These are phyloP conservation scores for Brassica nigra DNA, from an alignment of 345 rosid species.

Conservation along the genomic window DNA sequence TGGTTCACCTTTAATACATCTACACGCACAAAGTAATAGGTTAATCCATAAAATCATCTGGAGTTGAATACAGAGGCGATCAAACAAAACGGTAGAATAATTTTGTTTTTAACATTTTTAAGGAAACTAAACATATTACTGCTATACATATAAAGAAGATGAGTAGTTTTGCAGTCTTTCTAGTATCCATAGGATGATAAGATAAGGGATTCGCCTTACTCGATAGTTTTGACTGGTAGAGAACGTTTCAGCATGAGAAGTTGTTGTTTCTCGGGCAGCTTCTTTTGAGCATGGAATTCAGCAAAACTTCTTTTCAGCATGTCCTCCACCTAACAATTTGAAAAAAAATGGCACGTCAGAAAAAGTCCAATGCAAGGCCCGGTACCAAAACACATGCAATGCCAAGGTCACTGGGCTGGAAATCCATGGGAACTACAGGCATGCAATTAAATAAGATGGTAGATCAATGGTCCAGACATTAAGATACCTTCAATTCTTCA, in stretches of 20 bases:
- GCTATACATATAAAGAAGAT: not conserved
- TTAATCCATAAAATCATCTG: slow-evolving; percentile 9
- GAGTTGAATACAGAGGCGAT: not conserved
- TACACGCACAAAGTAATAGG: slow-evolving; percentile 40
- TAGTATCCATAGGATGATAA: not conserved
- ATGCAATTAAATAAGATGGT: slow-evolving; percentile 2
- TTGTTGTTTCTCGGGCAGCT: slow-evolving; percentile 83
- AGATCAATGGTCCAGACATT: slow-evolving; percentile 18
- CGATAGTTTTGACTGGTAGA: slow-evolving; percentile 67
- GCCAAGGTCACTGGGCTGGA: not conserved
- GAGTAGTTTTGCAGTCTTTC: slow-evolving; percentile 13
- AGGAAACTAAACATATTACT: not conserved
- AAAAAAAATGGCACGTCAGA: slow-evolving; percentile 13
- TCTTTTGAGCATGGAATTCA: slow-evolving; percentile 91
- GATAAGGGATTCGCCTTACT: slow-evolving; percentile 55
- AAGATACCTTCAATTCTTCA: slow-evolving; percentile 90
- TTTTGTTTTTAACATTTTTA: not conserved
- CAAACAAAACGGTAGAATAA: slow-evolving; percentile 1
- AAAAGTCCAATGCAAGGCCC: not conserved
- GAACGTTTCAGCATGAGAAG: slow-evolving; percentile 78
- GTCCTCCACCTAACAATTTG: slow-evolving; percentile 76
- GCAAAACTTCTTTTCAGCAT: slow-evolving; percentile 99
- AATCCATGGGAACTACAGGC: slow-evolving; percentile 15
- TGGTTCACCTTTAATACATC: slow-evolving; percentile 94
- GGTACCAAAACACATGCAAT: slow-evolving; percentile 12